phyloP scores from a whole-genome alignment of 1,284 basidiomycete genomes.

The Fereydounia khargensis region DNA sequence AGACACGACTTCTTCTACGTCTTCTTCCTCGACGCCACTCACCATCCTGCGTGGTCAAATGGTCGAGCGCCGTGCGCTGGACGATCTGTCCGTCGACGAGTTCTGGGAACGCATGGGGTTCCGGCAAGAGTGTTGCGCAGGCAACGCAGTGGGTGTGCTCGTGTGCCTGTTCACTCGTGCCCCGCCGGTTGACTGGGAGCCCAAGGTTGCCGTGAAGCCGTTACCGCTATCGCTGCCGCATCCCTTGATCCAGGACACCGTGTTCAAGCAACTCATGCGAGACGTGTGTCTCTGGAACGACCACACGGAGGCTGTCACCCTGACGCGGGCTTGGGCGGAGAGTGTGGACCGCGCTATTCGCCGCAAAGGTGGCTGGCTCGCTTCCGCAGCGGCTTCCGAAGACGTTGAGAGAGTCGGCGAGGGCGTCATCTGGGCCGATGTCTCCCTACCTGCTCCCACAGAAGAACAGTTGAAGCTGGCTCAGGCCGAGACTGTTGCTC shows the following conservation, averaged over 20 bases:
- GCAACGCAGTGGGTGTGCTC: constrained; percentile 53
- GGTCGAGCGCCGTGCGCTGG: constrained; percentile 43
- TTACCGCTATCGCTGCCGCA: background rate
- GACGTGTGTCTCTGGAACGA: constrained; percentile 49
- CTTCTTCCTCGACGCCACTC: constrained; percentile 8
- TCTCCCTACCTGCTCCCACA: constrained; percentile 13
- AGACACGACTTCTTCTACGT: background rate
- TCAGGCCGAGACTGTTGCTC: constrained; percentile 11
- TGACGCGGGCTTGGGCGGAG: constrained; percentile 38
- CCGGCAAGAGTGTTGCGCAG: constrained; percentile 53
- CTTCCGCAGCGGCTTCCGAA: background rate
- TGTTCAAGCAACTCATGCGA: constrained; percentile 41
- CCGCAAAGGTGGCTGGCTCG: constrained; percentile 30
- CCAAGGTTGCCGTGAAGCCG: background rate
- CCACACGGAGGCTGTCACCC: constrained; percentile 1
- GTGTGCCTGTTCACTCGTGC: constrained; percentile 34
- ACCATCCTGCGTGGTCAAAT: constrained; percentile 27
- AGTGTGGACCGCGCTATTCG: constrained; percentile 31
- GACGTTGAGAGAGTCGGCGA: constrained; percentile 8
- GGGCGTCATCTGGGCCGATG: constrained; percentile 25
- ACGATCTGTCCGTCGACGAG: constrained; percentile 40
- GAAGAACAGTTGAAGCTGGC: constrained; percentile 8
- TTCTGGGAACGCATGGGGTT: constrained; percentile 56
- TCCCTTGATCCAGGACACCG: constrained; percentile 12
- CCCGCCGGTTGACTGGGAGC: too few species aligned